Conservation (phyloP, 2,329 filamentous ascomycete genomes). For the Talaromyces islandicus region DNA sequence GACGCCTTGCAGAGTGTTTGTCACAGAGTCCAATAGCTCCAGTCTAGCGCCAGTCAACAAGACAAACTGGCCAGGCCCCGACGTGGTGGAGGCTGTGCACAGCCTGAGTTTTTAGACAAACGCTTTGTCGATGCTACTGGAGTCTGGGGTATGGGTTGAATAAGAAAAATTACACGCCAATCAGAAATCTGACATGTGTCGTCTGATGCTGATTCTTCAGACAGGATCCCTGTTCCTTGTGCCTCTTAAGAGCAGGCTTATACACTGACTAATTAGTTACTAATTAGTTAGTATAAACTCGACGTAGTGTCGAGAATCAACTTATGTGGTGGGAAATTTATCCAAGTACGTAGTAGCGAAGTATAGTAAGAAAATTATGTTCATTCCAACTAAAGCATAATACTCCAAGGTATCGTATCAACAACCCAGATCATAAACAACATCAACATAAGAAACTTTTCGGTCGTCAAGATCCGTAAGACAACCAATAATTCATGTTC, state of each 20-base stretch:
- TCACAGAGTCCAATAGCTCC: not conserved
- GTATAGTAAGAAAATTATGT: not conserved
- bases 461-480: slow-evolving; percentile 6
- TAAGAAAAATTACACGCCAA: not conserved
- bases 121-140: too few relatives aligned
- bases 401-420: slow-evolving; percentile 12
- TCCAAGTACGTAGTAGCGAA: not conserved
- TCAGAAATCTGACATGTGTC: not conserved
- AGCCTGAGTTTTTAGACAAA: not conserved
- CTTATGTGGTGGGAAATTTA: not conserved
- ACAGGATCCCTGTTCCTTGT: not conserved
- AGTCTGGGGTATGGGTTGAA: not conserved
- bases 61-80: not conserved
- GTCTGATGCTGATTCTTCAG: not conserved
- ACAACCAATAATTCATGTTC: not conserved
- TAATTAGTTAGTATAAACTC: too few relatives aligned
- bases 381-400: not conserved
- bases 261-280: too few relatives aligned
- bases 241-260: too few relatives aligned
- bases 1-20: not conserved
- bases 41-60: not conserved
- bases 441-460: slow-evolving; percentile 12
- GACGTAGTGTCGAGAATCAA: too few relatives aligned
- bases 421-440: slow-evolving; percentile 3
- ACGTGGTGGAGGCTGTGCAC: not conserved